These are phyloP conservation scores for Candida sp. DNA, from an alignment of 1,139 yeast species.

Conservation along the genomic window DNA sequence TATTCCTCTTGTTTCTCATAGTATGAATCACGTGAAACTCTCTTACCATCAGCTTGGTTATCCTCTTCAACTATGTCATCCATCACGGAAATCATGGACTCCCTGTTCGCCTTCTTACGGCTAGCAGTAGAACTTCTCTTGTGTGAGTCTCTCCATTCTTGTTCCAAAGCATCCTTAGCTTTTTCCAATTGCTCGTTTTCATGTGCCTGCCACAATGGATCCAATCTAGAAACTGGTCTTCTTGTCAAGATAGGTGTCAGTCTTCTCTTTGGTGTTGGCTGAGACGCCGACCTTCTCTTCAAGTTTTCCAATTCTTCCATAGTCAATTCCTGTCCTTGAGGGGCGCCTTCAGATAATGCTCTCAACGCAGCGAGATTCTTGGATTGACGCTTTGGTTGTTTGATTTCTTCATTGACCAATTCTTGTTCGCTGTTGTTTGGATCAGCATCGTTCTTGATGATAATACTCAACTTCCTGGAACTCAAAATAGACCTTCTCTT, in stretches of 20 bases:
- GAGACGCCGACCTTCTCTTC: constrained; percentile 54
- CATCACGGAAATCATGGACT: constrained; percentile 43
- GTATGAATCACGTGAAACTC: constrained; percentile 25
- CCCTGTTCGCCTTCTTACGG: constrained; percentile 32
- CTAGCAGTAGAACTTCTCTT: constrained; percentile 14
- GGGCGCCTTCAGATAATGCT: constrained; percentile 42
- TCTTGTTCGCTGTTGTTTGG: constrained; percentile 40
- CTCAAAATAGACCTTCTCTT: constrained; percentile 48
- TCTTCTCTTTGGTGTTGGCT: constrained; percentile 42
- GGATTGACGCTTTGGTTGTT: constrained; percentile 46
- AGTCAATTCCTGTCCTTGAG: constrained; percentile 29
- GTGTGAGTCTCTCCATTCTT: constrained; percentile 31
- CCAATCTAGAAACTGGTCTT: constrained; percentile 74
- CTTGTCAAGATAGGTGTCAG: constrained; percentile 47
- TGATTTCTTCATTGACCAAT: constrained; percentile 24
- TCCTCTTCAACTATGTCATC: constrained; percentile 22
- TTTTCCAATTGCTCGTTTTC: constrained; percentile 52
- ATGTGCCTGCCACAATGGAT: constrained; percentile 60
- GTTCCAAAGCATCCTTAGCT: constrained; percentile 47
- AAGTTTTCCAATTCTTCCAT: constrained; percentile 45
- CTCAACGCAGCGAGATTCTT: constrained; percentile 29
- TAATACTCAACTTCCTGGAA: constrained; percentile 43
- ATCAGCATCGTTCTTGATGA: constrained; percentile 33
- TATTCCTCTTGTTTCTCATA: constrained; percentile 23
- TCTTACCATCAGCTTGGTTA: constrained; percentile 9